These are phyloP conservation scores for Penicillium sp. DNA, from an alignment of 2,329 filamentous ascomycete species.

Conservation along the genomic window DNA sequence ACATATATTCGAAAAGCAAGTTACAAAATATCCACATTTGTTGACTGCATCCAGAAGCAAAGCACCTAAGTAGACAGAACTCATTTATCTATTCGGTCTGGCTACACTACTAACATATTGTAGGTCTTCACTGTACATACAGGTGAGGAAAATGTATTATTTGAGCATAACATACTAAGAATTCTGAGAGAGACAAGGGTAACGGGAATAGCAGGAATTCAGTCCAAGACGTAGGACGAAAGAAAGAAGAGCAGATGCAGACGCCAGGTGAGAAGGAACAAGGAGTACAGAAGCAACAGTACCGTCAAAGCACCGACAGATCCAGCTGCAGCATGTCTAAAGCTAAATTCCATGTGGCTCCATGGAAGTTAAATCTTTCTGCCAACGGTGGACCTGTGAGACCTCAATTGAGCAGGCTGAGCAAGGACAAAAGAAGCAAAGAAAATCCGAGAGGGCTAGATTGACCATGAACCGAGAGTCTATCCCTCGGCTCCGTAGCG, in stretches of 20 bases:
- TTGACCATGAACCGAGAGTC: conserved; percentile 13
- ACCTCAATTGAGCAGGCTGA: conserved; percentile 11
- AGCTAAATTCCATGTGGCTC: conserved; percentile 29
- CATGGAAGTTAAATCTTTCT: conserved; percentile 17
- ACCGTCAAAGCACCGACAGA: conserved; percentile 24
- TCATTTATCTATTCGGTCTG: background rate
- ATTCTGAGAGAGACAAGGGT: conserved; percentile 18
- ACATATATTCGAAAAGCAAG: background rate
- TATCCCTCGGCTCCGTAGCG: conserved; percentile 12
- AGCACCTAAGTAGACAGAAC: background rate
- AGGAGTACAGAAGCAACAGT: conserved; percentile 28
- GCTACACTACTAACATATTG: background rate
- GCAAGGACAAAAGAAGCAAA: conserved; percentile 21
- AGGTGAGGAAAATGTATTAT: conserved; percentile 31
- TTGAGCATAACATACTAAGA: conserved; percentile 35
- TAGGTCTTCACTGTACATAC: conserved; percentile 5
- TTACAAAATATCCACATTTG: background rate
- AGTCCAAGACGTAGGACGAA: conserved; percentile 23
- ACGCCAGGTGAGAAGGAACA: conserved; percentile 32
- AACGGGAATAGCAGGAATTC: conserved; percentile 27
- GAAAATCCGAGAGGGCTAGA: conserved; percentile 17
- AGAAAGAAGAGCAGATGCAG: conserved; percentile 27
- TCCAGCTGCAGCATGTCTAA: conserved; percentile 30
- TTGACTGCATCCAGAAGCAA: background rate
- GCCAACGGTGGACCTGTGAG: conserved; percentile 11